Evolutionary conservation across 768 basidiomycete species (phyloP), one percentile per base, ranked within the genome.

Genomic region (Lyophyllum atratum): DNA sequence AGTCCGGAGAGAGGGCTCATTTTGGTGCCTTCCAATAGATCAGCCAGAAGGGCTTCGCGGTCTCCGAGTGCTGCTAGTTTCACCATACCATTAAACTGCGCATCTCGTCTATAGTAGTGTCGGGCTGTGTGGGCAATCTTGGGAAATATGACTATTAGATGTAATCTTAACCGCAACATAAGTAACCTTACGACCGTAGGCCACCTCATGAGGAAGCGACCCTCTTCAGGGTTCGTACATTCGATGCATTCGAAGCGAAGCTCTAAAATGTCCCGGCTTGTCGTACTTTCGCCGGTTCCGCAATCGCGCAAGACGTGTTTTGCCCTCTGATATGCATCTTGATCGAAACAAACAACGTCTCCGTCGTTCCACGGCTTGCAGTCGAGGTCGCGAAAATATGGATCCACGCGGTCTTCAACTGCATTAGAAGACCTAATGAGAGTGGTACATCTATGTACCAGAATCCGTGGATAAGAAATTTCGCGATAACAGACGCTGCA

Each of bases 141-240:
- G 26, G 26, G 15, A 21, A 42, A 19, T 28, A 1, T 39, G 9
- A 9, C 47, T n/a, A 31, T 28, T 12, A 55, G 25, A 19, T 14
- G 22, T 5, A 21, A 19, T 14, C 15, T 2, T 14, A 55, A 22
- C 17, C 19, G 21, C 33, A 45, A 51, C 1, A 25, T 2, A 33
- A 33, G 19, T 28, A 37, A 40, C 45, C 57, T 15, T 49, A 59
- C 55, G 15, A 57, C 55, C 19, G n/a, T 28, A 21, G 55, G 60
- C 61, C 63, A 64, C 34, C 31, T 59, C 62, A 63, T 63, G 14
- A 60, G 3, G 12, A 60, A 47, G 4, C 62, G 55, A 33, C 62
- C 62, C 37, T 60, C 40, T 31, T 39, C 11, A 33, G 58, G 39
- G 26, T 49, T 49, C 8, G 17, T 28, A 25, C 62, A 63, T 25